phyloP scores from a whole-genome alignment of 2,329 filamentous ascomycete genomes.

The Botrytis fabae region DNA sequence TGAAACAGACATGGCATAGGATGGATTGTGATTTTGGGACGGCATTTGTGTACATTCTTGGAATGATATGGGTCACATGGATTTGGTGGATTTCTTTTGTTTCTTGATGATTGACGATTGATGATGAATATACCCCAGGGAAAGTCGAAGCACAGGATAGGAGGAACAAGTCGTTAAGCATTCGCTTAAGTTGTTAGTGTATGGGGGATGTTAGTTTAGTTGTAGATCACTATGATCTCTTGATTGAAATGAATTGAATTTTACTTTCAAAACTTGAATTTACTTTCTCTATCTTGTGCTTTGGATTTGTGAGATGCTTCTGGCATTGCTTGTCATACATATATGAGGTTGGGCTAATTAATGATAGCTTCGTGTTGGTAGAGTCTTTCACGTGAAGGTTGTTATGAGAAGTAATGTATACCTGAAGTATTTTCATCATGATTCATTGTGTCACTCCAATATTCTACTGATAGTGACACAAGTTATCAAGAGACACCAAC shows the following conservation, averaged over 20 bases:
- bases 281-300: neutral
- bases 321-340: neutral
- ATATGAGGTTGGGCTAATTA: neutral
- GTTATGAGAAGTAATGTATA: neutral
- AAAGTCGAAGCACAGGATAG: neutral
- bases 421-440: neutral
- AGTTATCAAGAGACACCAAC: neutral
- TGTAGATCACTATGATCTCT: neutral
- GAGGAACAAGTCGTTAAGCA: neutral
- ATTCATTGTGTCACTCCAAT: neutral
- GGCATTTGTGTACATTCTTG: neutral
- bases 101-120: conserved; percentile 5
- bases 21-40: neutral
- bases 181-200: neutral
- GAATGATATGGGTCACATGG: neutral
- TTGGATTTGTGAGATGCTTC: neutral
- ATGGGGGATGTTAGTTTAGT: neutral
- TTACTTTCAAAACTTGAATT: neutral
- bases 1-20: neutral
- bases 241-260: neutral
- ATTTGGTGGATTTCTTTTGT: neutral
- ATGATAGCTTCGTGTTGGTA: neutral
- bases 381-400: neutral
- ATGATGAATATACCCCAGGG: conserved; percentile 18
- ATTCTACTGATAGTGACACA: neutral